phyloP scores from a whole-genome alignment of 805 yeast genomes.

The Metschnikowia koreensis region DNA sequence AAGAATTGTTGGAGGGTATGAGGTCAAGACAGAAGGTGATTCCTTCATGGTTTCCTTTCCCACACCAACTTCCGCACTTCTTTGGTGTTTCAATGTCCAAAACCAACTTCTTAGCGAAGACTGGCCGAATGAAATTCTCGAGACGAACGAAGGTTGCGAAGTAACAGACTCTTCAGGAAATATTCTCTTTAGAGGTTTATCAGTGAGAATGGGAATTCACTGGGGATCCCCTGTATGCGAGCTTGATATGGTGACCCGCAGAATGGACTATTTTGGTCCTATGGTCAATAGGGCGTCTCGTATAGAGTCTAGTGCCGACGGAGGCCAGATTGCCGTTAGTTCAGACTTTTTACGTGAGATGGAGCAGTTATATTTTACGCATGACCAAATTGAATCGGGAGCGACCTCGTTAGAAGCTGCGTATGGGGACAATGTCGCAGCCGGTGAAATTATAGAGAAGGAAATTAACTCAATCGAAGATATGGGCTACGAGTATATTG shows the following conservation, averaged over 20 bases:
- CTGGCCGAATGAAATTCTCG: conserved; percentile 93
- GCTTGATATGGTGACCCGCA: conserved; percentile 85
- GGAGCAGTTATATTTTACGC: conserved; percentile 51
- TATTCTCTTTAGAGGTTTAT: conserved; percentile 77
- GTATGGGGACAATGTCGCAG: conserved; percentile 46
- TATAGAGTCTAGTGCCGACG: conserved; percentile 92
- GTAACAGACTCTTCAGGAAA: conserved; percentile 61
- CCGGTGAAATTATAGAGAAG: conserved; percentile 56
- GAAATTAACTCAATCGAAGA: conserved; percentile 65
- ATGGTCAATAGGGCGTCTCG: conserved; percentile 96
- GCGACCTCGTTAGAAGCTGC: conserved; percentile 34
- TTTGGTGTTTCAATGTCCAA: conserved; percentile 95
- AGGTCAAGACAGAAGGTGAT: conserved; percentile 98
- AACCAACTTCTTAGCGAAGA: conserved; percentile 75
- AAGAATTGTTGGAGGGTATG: conserved; percentile 93
- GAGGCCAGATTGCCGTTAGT: conserved; percentile 93
- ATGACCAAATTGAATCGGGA: conserved; percentile 36
- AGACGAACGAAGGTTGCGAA: conserved; percentile 80
- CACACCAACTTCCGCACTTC: conserved; percentile 80
- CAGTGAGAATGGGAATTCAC: conserved; percentile 97
- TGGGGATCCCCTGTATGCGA: conserved; percentile 99
- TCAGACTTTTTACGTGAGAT: conserved; percentile 77
- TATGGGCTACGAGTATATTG: conserved; percentile 65
- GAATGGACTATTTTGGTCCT: conserved; percentile 99
- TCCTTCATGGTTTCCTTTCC: conserved; percentile 98